Evolutionary conservation across 1,139 yeast genomes (phyloP), one percentile per base, ranked within the genome.

Genomic region (Scheffersomyces insectosa): DNA sequence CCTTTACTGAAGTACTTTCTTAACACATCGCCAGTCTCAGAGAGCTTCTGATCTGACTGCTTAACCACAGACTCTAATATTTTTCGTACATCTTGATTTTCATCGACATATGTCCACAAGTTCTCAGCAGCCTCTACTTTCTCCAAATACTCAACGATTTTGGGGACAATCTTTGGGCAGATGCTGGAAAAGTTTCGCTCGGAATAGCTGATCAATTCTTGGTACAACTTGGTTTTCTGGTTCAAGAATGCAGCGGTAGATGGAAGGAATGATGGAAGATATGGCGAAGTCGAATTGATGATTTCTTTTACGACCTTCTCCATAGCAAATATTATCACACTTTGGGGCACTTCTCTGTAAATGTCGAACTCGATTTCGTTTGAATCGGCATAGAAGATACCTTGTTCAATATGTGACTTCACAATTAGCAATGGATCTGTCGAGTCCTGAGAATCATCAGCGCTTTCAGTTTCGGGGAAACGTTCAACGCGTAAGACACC

Each of bases 321-420:
- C 5, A 85, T 63, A 10, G 90, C 88, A 3, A 60, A 53, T 44
- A 76, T 76, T 9, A 83, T 62, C 3, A 67, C 67, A 5, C 68
- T 68, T 1, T 59, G 52, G 10, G 72, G 65, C 41, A 63, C 52
- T 2, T 54, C 58, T 28, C 66, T 72, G 12, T 64, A 54, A 12
- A 78, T 59, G 51, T 79, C 75, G 60, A 88, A 89, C 36, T 81
- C 79, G 25, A 90, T 45, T 68, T 80, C 54, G 41, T 56, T 28
- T 1, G 73, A 62, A 43, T 72, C 70, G 1, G 78, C 72, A 52
- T 74, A 85, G 54, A 82, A 85, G 1, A 90, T 79, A 0, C 89
- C 96, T 62, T 90, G 97, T 54, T 86, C 95, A 25, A 90, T 77
- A 51, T 82, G 89, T 0, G 89, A 78, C 57, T 84, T 85, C 37